These are phyloP conservation scores for Rossbeevera mucosa DNA, from an alignment of 768 basidiomycete species.

Conservation along the genomic window DNA sequence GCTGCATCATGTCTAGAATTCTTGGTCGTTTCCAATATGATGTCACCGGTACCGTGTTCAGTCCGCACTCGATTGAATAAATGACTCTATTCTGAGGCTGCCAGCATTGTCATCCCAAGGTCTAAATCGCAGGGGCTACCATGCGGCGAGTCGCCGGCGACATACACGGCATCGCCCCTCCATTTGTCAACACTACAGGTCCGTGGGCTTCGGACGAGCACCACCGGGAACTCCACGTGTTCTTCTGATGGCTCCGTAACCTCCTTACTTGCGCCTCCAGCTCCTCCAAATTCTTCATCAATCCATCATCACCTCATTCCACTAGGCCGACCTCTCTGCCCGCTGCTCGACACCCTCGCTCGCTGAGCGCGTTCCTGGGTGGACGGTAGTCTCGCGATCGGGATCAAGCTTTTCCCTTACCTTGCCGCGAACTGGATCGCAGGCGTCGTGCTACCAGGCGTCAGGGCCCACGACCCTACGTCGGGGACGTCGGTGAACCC, in stretches of 20 bases:
- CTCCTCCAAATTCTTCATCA: conserved; percentile 62
- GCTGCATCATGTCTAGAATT: too few relatives aligned
- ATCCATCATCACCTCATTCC: conserved; percentile 73
- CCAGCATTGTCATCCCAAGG: too few relatives aligned
- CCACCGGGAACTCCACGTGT: conserved; percentile 63
- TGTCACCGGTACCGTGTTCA: too few relatives aligned
- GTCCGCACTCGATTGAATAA: too few relatives aligned
- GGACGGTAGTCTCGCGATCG: conserved; percentile 59
- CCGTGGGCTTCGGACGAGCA: conserved; percentile 71
- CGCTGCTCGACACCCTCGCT: conserved; percentile 53
- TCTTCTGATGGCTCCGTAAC: conserved; percentile 57
- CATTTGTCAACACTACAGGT: conserved; percentile 75
- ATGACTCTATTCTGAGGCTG: too few relatives aligned
- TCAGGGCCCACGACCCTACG: conserved; percentile 35
- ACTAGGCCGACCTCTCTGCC: conserved; percentile 43
- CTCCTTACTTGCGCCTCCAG: conserved; percentile 35
- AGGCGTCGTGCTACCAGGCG: conserved; percentile 44
- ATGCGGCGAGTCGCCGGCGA: too few relatives aligned
- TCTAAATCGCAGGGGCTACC: too few relatives aligned
- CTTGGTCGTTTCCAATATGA: too few relatives aligned
- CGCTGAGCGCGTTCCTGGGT: conserved; percentile 40
- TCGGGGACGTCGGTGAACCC: conserved; percentile 35
- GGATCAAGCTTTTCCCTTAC: conserved; percentile 79
- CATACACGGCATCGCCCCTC: conserved; percentile 55
- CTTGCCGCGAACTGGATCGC: conserved; percentile 57